These are phyloP conservation scores for Suhomyces panamericanus DNA, from an alignment of 1,139 yeast species.

Conservation along the genomic window DNA sequence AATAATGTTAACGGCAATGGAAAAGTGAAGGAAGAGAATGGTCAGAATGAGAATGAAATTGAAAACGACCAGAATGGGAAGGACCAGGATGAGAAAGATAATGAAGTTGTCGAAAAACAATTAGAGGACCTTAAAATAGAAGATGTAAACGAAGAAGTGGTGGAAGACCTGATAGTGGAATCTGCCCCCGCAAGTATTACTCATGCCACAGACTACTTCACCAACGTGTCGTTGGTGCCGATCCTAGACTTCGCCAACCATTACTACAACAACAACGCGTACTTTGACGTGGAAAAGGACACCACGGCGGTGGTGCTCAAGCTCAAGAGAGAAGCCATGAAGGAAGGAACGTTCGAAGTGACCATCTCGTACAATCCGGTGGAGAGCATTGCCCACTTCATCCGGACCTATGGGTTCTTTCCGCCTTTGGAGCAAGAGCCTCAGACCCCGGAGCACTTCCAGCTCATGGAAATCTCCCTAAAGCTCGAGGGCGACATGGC, in stretches of 20 bases:
- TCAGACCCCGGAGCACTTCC: constrained; percentile 7
- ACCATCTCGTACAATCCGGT: constrained; percentile 51
- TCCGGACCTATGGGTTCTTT: constrained; percentile 60
- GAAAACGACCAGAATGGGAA: too few relatives aligned
- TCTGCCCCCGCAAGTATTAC: too few relatives aligned
- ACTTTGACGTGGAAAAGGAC: constrained; percentile 58
- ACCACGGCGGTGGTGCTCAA: constrained; percentile 48
- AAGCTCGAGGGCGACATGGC: constrained; percentile 5
- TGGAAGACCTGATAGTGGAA: constrained; percentile 6
- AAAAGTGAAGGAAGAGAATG: too few relatives aligned
- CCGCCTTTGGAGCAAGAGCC: constrained; percentile 26
- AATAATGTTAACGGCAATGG: too few relatives aligned
- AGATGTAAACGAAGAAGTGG: constrained; percentile 11
- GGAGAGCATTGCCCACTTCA: constrained; percentile 49
- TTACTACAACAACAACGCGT: constrained; percentile 45
- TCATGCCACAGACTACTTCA: constrained; percentile 36
- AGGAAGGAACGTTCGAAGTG: constrained; percentile 30
- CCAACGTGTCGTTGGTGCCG: constrained; percentile 63
- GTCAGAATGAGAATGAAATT: too few relatives aligned
- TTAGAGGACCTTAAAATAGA: too few relatives aligned
- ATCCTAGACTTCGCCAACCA: constrained; percentile 70
- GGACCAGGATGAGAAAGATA: too few relatives aligned
- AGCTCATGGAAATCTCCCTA: constrained; percentile 13
- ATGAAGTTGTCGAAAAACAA: too few relatives aligned
- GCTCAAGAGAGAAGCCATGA: constrained; percentile 20